Evolutionary conservation across 768 basidiomycete genomes (phyloP).

Genomic region (Tephrocybe sp.): DNA sequence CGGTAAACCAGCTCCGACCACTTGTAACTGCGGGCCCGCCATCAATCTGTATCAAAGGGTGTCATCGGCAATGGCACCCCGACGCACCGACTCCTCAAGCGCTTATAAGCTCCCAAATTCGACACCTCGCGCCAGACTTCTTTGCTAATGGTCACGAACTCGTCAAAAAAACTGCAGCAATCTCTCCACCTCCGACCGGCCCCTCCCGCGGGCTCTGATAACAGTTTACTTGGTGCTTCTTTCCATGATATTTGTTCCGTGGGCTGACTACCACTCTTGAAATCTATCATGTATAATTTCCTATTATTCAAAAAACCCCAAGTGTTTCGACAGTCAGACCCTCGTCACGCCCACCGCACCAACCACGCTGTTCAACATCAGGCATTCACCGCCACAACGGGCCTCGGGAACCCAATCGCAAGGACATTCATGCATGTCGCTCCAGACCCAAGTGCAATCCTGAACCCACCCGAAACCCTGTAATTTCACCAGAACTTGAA

Average conservation of each 20-base stretch:
- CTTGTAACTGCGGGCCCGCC: conserved; percentile 8
- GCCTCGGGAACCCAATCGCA: conserved; percentile 43
- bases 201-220: conserved; percentile 42
- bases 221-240: conserved; percentile 26
- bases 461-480: too few relatives aligned
- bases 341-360: conserved; percentile 35
- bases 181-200: conserved; percentile 38
- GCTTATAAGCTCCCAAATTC: conserved; percentile 39
- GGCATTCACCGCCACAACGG: conserved; percentile 38
- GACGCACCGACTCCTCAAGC: conserved; percentile 51
- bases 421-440: conserved; percentile 49
- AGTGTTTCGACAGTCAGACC: conserved; percentile 40
- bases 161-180: conserved; percentile 38
- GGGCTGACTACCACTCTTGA: too few relatives aligned
- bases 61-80: conserved; percentile 33
- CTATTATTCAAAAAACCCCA: conserved; percentile 44
- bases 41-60: conserved; percentile 24
- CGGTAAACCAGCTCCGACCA: neutral
- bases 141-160: conserved; percentile 12
- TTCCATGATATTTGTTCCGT: neutral
- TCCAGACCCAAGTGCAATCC: conserved; percentile 22
- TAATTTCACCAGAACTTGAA: too few relatives aligned
- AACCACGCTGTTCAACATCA: conserved; percentile 40
- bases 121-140: conserved; percentile 49
- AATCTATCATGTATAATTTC: conserved; percentile 49